Evolutionary conservation across 306 rosid genomes (phyloP).

Genomic region (Canavalia ensiformis): DNA sequence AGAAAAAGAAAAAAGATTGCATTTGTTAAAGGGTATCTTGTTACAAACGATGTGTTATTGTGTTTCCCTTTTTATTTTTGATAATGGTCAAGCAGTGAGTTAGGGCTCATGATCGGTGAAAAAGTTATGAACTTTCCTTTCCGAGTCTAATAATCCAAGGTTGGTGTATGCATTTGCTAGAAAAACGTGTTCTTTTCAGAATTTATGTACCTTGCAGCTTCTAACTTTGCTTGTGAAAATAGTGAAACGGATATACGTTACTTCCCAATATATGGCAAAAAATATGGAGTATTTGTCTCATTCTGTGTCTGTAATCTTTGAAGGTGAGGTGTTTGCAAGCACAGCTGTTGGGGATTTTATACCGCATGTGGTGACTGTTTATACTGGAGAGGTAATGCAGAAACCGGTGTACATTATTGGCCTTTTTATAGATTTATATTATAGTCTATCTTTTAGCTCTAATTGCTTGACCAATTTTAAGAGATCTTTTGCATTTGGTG

Average conservation of each 20-base stretch:
- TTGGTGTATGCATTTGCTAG: not conserved
- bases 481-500: slow-evolving; percentile 42
- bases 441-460: not conserved
- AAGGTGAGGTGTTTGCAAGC: slow-evolving; percentile 69
- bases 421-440: slow-evolving; percentile 31
- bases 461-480: not conserved
- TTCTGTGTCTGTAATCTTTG: slow-evolving; percentile 50
- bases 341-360: slow-evolving; percentile 73
- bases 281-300: slow-evolving; percentile 8
- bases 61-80: slow-evolving; percentile 2
- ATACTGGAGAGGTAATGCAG: slow-evolving; percentile 77
- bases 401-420: not conserved
- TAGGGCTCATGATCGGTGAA: slow-evolving; percentile 40
- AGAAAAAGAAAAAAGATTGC: not conserved
- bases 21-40: slow-evolving; percentile 2
- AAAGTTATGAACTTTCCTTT: slow-evolving; percentile 47
- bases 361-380: slow-evolving; percentile 75
- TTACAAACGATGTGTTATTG: not conserved
- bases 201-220: not conserved
- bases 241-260: not conserved
- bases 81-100: slow-evolving; percentile 22
- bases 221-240: slow-evolving; percentile 23
- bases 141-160: slow-evolving; percentile 25
- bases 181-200: slow-evolving; percentile 9
- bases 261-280: not conserved